Evolutionary conservation across 805 yeast genomes (phyloP).

Genomic region (Wickerhamomyces silvicola): DNA sequence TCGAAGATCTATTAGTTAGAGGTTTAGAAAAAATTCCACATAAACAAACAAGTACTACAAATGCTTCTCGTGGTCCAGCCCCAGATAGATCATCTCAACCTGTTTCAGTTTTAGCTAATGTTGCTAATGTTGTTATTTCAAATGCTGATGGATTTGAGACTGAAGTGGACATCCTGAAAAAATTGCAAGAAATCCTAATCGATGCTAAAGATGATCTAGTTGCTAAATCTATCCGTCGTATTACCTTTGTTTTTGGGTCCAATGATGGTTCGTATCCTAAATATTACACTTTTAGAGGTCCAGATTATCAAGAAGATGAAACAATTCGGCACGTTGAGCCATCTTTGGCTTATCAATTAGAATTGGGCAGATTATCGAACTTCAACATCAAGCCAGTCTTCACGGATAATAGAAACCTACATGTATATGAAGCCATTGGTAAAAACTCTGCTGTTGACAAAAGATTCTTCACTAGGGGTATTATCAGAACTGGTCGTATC

Average conservation of each 20-base stretch:
- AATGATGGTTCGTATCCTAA: conserved; percentile 85
- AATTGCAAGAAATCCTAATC: conserved; percentile 57
- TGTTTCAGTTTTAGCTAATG: conserved; percentile 53
- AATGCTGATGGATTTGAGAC: conserved; percentile 66
- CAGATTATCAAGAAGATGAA: conserved; percentile 77
- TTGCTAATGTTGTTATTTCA: conserved; percentile 73
- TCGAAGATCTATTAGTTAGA: conserved; percentile 72
- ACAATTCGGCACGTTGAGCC: conserved; percentile 98
- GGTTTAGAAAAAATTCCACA: conserved; percentile 70
- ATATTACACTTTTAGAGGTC: conserved; percentile 92
- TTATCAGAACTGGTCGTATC: conserved; percentile 91
- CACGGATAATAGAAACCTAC: conserved; percentile 95
- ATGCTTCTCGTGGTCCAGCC: conserved; percentile 35
- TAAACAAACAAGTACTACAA: conserved; percentile 28
- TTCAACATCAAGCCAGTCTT: conserved; percentile 91
- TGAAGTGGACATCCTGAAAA: conserved; percentile 61
- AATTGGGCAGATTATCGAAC: conserved; percentile 88
- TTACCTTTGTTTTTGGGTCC: conserved; percentile 84
- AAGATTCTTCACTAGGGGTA: conserved; percentile 95
- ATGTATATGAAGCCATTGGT: conserved; percentile 94
- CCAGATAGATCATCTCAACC: conserved; percentile 37
- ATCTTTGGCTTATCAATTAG: conserved; percentile 95
- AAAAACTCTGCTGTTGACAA: conserved; percentile 90
- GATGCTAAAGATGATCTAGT: conserved; percentile 66
- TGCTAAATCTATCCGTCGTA: conserved; percentile 77